Evolutionary conservation across 305 asterid genomes (phyloP).

Genomic region (Plantago lanceolata): DNA sequence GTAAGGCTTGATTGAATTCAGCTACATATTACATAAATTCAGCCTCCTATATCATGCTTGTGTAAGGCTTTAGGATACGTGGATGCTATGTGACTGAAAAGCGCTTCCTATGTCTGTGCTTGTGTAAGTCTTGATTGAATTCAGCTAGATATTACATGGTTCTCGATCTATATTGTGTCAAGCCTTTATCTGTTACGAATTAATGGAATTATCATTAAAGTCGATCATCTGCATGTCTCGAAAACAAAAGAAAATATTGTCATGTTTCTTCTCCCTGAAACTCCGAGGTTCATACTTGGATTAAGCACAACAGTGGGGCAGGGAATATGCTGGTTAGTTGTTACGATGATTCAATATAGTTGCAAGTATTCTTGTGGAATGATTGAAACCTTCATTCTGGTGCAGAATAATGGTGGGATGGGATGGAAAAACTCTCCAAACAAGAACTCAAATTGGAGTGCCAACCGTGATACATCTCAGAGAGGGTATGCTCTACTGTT

Average conservation of each 20-base stretch:
- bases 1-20: neutral
- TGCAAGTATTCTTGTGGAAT: too few relatives aligned
- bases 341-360: too few relatives aligned
- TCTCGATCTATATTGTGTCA: neutral
- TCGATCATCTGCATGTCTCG: neutral
- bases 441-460: conserved; percentile 46
- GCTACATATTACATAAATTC: neutral
- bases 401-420: conserved; percentile 50
- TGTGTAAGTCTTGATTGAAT: neutral
- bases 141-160: conserved; percentile 1
- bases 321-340: too few relatives aligned
- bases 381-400: conserved; percentile 27
- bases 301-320: neutral
- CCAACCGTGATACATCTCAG: conserved; percentile 38
- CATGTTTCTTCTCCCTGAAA: conserved; percentile 1
- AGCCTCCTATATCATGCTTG: too few relatives aligned
- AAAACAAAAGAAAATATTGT: neutral
- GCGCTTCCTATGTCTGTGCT: neutral
- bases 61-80: too few relatives aligned
- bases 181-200: neutral
- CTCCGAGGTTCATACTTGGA: neutral
- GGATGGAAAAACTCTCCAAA: conserved; percentile 43
- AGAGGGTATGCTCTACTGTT: conserved; percentile 38
- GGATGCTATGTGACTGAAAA: neutral
- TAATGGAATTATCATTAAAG: neutral